phyloP scores from a whole-genome alignment of 2,329 filamentous ascomycete genomes.

The Corinectria fuckeliana region DNA sequence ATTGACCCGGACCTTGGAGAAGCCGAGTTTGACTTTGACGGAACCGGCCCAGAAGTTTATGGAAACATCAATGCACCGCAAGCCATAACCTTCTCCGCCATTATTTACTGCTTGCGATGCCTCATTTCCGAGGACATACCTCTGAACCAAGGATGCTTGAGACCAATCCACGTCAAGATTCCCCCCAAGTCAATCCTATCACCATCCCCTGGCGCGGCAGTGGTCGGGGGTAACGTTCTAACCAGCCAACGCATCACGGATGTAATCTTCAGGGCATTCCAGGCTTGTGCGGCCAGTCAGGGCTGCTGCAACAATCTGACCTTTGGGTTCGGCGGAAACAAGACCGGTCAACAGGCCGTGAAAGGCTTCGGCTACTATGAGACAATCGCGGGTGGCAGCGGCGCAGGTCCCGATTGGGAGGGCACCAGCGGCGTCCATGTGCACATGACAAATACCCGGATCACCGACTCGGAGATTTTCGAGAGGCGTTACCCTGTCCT shows the following conservation, averaged over 20 bases:
- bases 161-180: constrained; percentile 76
- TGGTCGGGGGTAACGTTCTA: constrained; percentile 80
- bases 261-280: constrained; percentile 70
- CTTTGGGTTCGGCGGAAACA: constrained; percentile 71
- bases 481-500: constrained; percentile 71
- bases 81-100: constrained; percentile 84
- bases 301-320: constrained; percentile 86
- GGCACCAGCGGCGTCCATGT: constrained; percentile 53
- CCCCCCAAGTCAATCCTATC: constrained; percentile 76
- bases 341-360: constrained; percentile 45
- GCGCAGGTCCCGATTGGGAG: constrained; percentile 66
- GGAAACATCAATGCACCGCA: constrained; percentile 83
- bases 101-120: constrained; percentile 83
- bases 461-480: constrained; percentile 61
- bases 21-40: constrained; percentile 80
- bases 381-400: constrained; percentile 69
- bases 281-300: constrained; percentile 78
- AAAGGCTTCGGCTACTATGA: constrained; percentile 62
- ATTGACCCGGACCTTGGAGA: constrained; percentile 79
- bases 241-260: constrained; percentile 54
- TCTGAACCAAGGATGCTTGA: constrained; percentile 81
- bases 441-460: constrained; percentile 79
- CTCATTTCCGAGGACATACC: constrained; percentile 84
- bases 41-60: constrained; percentile 81
- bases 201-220: constrained; percentile 77